Base-by-base conservation (phyloP, 768 basidiomycete genomes). In the Lactarius sp. region DNA sequence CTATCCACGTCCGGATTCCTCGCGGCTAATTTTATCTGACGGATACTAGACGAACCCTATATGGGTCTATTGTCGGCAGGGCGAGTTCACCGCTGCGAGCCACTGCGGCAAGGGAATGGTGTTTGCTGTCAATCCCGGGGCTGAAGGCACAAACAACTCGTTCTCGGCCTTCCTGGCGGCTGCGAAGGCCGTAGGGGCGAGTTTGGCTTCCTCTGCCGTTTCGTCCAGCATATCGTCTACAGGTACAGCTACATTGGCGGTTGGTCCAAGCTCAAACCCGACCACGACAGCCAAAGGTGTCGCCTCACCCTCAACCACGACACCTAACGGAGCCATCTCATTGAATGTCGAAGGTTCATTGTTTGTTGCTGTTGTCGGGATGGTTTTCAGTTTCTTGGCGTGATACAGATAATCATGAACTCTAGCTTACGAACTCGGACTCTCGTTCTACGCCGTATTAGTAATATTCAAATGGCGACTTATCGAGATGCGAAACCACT, bases 321-420 rank as follows among this genome's bases (percentile, higher is more conserved):
- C 2, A 27, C 27, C 27, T 36, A 41, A 42, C 54, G 41, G 54
- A 14, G 41, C 41, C 14, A 16, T 27, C 14, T 44, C 27, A 20
- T 42, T 44, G 31, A 20, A 12, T 14, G 18, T 34, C 31, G 6
- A 34, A 13, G 56, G 44, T 18, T 78, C 81, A 8, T 46, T 63
- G n/a, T 70, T 71, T 27, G 70, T 71, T 12, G 74, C 20, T 2
- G 22, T 22, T 27, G 22, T 49, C 27, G 47, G 47, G 47, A 16
- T 13, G 22, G 12, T 49, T 14, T 49, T 49, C 13, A 22, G 20
- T 4, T 16, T 22, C 13, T 49, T 49, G 7, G 77, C 37, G 79
- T 81, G 36, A 84, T 83, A 10, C 73, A 78, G 58, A 78, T 78
- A n/a, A 73, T 84, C 70, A 71, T 47, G 18, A 47, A 27, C 27